phyloP scores from a whole-genome alignment of 2,329 filamentous ascomycete genomes.

The Sarocladiaceae sp. region DNA sequence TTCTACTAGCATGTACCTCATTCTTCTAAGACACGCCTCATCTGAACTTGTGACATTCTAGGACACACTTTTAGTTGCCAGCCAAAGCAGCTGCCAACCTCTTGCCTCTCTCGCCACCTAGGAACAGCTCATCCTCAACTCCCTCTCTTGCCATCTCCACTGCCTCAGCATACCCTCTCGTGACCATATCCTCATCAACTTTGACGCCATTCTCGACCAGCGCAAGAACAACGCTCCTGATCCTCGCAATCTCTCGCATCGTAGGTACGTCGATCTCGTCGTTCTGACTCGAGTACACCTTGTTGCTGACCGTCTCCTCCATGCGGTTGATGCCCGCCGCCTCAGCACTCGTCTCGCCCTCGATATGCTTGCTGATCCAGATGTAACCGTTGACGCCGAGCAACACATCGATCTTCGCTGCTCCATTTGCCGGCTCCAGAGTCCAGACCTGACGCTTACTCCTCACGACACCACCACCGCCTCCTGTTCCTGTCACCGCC shows the following conservation, averaged over 20 bases:
- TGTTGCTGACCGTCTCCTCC: slow-evolving; percentile 78
- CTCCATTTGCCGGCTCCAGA: slow-evolving; percentile 50
- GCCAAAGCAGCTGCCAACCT: slow-evolving; percentile 35
- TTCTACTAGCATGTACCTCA: too few relatives aligned
- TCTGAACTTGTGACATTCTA: neutral
- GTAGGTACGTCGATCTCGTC: slow-evolving; percentile 72
- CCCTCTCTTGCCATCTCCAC: slow-evolving; percentile 65
- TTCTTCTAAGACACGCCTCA: too few relatives aligned
- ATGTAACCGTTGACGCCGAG: slow-evolving; percentile 96
- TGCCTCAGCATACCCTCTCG: slow-evolving; percentile 73
- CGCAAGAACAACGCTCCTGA: slow-evolving; percentile 74
- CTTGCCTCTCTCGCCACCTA: slow-evolving; percentile 51
- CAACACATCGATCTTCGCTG: slow-evolving; percentile 71
- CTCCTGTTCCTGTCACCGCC: slow-evolving; percentile 72
- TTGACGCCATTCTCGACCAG: slow-evolving; percentile 75
- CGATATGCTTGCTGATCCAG: slow-evolving; percentile 83
- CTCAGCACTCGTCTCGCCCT: slow-evolving; percentile 45
- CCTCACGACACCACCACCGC: slow-evolving; percentile 79
- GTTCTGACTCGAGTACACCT: slow-evolving; percentile 93
- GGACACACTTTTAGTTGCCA: neutral
- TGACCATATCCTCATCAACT: slow-evolving; percentile 87
- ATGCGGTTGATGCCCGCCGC: slow-evolving; percentile 68
- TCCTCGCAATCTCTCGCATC: slow-evolving; percentile 79
- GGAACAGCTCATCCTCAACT: slow-evolving; percentile 51
- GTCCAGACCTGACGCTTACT: slow-evolving; percentile 85